These are phyloP conservation scores for Trichoderma aggressivum DNA, from an alignment of 2,329 filamentous ascomycete genomes.

Conservation along the genomic window DNA sequence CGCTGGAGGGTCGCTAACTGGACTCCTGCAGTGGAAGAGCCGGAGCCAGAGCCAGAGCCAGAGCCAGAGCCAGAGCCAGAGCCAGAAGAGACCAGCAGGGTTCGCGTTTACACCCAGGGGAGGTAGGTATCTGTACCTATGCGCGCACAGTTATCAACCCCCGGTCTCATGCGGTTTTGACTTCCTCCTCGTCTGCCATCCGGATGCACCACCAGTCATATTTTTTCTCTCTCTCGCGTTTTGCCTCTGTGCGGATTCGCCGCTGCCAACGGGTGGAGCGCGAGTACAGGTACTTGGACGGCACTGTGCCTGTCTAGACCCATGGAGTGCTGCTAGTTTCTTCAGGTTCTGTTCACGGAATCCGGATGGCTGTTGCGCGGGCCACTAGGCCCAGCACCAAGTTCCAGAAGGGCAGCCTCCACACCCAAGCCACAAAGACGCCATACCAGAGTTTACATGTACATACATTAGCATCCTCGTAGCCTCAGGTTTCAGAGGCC, in stretches of 20 bases:
- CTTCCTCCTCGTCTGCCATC: background rate
- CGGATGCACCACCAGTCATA: background rate
- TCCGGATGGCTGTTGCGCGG: conserved; percentile 15
- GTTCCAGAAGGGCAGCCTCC: conserved; percentile 9
- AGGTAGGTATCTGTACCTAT: background rate
- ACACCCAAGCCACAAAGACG: conserved; percentile 9
- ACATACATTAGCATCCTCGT: conserved; percentile 2
- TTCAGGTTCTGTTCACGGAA: conserved; percentile 9
- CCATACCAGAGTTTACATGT: conserved; percentile 10
- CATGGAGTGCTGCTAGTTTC: too few relatives aligned
- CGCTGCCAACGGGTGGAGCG: background rate
- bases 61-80: conserved; percentile 12
- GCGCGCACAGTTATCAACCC: conserved; percentile 8
- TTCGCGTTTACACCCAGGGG: background rate
- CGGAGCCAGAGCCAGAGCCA: background rate
- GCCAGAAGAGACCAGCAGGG: conserved; percentile 1
- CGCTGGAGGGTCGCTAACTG: background rate
- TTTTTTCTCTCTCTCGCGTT: background rate
- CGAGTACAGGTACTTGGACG: background rate
- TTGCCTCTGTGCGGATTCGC: conserved; percentile 1
- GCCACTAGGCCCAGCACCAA: conserved; percentile 14
- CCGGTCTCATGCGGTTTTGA: background rate
- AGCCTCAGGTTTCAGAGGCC: conserved; percentile 4
- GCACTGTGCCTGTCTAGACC: conserved; percentile 16
- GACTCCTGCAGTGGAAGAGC: conserved; percentile 15